These are phyloP conservation scores for Rhizoctonia solani DNA, from an alignment of 1,284 basidiomycete species.

Conservation along the genomic window DNA sequence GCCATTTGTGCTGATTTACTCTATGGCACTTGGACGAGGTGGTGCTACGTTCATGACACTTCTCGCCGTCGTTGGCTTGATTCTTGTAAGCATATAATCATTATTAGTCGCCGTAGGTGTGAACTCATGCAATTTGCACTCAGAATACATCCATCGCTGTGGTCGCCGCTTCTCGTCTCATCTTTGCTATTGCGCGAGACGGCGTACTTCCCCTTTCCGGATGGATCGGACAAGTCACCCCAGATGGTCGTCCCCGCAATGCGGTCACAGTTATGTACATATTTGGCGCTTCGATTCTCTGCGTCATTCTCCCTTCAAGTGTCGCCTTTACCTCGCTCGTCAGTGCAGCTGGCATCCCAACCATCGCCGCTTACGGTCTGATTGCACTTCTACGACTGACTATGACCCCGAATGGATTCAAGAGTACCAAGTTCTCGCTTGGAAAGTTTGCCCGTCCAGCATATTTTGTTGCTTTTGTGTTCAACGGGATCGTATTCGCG, in stretches of 20 bases:
- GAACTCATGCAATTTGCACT: too few species aligned
- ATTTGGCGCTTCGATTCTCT: constrained; percentile 71
- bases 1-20: constrained; percentile 84
- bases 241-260: constrained; percentile 71
- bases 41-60: constrained; percentile 82
- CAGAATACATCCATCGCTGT: constrained; percentile 85
- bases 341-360: constrained; percentile 78
- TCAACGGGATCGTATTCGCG: constrained; percentile 72
- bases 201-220: constrained; percentile 78
- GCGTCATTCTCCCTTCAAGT: constrained; percentile 81
- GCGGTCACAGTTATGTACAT: constrained; percentile 81
- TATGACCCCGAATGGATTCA: constrained; percentile 75
- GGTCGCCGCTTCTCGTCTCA: constrained; percentile 80
- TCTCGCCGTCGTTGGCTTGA: constrained; percentile 75
- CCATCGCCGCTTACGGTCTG: constrained; percentile 79
- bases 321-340: constrained; percentile 86
- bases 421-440: constrained; percentile 68
- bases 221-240: constrained; percentile 77
- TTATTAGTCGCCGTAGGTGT: too few species aligned
- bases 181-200: constrained; percentile 86
- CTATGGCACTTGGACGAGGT: constrained; percentile 74
- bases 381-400: constrained; percentile 72
- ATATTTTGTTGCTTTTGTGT: constrained; percentile 67
- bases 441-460: constrained; percentile 67
- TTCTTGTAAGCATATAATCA: constrained; percentile 57